phyloP scores from a whole-genome alignment of 352 stramenopile genomes.

The Thraustochytrium striatum region DNA sequence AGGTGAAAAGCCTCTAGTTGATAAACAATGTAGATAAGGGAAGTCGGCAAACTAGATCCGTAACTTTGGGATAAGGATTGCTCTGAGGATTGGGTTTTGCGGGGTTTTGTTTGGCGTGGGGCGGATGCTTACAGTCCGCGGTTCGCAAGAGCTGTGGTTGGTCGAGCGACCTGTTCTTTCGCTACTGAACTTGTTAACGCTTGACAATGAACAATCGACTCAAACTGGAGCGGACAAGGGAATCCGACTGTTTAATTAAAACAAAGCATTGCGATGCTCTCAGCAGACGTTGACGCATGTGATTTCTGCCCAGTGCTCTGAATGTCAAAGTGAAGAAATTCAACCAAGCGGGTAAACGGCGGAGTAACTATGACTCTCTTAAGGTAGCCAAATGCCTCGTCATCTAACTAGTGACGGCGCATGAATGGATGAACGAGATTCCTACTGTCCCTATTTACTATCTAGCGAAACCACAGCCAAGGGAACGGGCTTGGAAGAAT shows the following conservation, averaged over 20 bases:
- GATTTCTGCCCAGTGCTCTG: conserved; percentile 79
- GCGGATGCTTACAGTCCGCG: too few relatives aligned
- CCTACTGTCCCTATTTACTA: conserved; percentile 75
- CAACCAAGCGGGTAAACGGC: conserved; percentile 71
- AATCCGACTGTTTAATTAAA: conserved; percentile 82
- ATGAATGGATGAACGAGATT: conserved; percentile 81
- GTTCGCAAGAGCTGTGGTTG: too few relatives aligned
- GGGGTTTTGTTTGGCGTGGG: conserved; percentile 7
- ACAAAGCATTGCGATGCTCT: conserved; percentile 73
- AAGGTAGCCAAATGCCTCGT: conserved; percentile 78
- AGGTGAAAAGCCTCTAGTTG: conserved; percentile 75
- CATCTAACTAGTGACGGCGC: conserved; percentile 78
- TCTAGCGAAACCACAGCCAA: conserved; percentile 76
- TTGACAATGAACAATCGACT: conserved; percentile 66
- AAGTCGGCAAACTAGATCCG: conserved; percentile 78
- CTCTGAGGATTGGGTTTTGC: conserved; percentile 64
- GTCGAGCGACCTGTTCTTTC: conserved; percentile 54
- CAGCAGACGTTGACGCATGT: conserved; percentile 74
- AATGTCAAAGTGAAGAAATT: conserved; percentile 77
- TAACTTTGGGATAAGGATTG: conserved; percentile 76
- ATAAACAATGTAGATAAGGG: conserved; percentile 79
- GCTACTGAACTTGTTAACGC: conserved; percentile 57
- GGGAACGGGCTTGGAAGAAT: conserved; percentile 74
- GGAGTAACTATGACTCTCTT: conserved; percentile 78
- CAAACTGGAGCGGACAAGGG: conserved; percentile 75